Percentiles rank a stretch among this genome's conserved stretches.
Evolutionary conservation across 768 basidiomycete genomes (phyloP).

Genomic region (Trametes cingulata): DNA sequence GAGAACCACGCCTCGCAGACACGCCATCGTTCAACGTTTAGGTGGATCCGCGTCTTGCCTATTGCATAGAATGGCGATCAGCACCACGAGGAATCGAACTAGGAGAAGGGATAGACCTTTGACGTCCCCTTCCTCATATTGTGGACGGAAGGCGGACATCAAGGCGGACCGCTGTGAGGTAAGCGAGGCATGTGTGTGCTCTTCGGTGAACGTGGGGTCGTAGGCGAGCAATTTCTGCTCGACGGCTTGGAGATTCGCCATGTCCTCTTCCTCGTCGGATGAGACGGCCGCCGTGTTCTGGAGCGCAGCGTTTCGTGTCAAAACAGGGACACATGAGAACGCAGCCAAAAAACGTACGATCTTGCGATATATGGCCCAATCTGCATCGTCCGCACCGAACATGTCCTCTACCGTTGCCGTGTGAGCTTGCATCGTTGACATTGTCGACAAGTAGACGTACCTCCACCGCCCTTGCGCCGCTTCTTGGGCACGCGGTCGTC

Average conservation of each 20-base stretch:
- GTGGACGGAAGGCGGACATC: slow-evolving; percentile 81
- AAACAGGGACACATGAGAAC: neutral
- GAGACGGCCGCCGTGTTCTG: slow-evolving; percentile 72
- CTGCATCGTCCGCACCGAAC: slow-evolving; percentile 93
- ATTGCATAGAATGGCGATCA: too few relatives aligned
- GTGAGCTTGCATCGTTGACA: neutral
- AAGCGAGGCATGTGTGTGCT: slow-evolving; percentile 81
- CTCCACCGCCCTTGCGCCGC: slow-evolving; percentile 79
- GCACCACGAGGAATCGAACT: neutral
- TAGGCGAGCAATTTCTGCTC: slow-evolving; percentile 80
- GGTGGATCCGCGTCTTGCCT: slow-evolving; percentile 77
- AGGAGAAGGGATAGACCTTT: slow-evolving; percentile 43
- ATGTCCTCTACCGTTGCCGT: slow-evolving; percentile 63
- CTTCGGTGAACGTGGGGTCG: slow-evolving; percentile 82
- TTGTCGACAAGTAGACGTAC: slow-evolving; percentile 40
- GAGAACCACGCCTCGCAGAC: slow-evolving; percentile 93
- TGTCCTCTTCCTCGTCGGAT: slow-evolving; percentile 90
- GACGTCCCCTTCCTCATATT: slow-evolving; percentile 73
- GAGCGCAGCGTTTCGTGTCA: neutral
- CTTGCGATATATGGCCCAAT: slow-evolving; percentile 98
- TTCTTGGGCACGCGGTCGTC: slow-evolving; percentile 84
- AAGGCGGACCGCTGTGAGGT: slow-evolving; percentile 80
- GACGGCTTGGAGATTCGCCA: slow-evolving; percentile 65
- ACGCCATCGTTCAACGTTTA: slow-evolving; percentile 88
- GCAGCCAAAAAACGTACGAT: slow-evolving; percentile 56